Conservation (phyloP, 164 flowering plant species). For the Malania oleifera region DNA sequence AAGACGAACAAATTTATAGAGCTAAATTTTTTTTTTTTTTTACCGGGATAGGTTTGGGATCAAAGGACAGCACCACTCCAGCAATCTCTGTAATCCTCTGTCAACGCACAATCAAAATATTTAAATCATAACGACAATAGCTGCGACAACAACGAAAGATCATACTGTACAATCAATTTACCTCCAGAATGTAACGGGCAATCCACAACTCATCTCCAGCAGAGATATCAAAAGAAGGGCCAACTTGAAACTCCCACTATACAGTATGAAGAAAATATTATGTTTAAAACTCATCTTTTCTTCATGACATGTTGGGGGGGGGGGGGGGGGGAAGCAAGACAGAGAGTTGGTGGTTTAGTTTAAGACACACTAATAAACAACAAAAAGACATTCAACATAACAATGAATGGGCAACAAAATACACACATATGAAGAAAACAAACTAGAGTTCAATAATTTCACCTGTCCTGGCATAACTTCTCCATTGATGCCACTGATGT, state of each 20-base stretch:
- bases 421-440: background rate
- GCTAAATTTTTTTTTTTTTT: no score
- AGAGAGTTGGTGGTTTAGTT: no score
- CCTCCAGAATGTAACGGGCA: slow-evolving; percentile 91
- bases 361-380: no score
- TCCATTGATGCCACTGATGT: slow-evolving; percentile 56
- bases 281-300: background rate
- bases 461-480: slow-evolving; percentile 75
- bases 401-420: background rate
- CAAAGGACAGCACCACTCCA: slow-evolving; percentile 79
- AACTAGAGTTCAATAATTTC: background rate
- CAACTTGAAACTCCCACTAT: slow-evolving; percentile 97
- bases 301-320: no score
- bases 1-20: no score
- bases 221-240: slow-evolving; percentile 79
- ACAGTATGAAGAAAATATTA: background rate
- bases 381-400: background rate
- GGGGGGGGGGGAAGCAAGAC: no score
- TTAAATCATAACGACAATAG: background rate
- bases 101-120: background rate
- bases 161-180: no score
- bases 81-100: slow-evolving; percentile 94
- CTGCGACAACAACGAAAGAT: no score
- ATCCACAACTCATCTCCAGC: slow-evolving; percentile 84
- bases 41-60: slow-evolving; percentile 86